Conservation (phyloP, 768 basidiomycete species). For the Pleurotus pulmonarius region DNA sequence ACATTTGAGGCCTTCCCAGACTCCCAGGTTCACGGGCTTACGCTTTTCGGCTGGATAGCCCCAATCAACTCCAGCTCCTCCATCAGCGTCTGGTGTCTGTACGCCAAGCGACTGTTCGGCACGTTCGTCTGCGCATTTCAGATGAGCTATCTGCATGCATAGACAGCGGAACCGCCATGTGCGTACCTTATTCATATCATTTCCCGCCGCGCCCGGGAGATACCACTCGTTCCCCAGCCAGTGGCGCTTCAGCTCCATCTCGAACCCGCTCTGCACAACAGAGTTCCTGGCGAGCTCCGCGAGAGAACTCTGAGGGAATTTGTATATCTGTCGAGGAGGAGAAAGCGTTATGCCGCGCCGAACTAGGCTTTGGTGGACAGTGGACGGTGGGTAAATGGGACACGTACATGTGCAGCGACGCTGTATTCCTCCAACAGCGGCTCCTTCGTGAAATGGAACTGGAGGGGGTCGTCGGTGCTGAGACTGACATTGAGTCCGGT, state of each 20-base stretch:
- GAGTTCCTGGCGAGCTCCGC: slow-evolving; percentile 99
- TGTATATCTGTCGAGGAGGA: slow-evolving; percentile 73
- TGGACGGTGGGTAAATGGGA: neutral
- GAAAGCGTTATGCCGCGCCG: neutral
- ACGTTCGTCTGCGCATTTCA: slow-evolving; percentile 79
- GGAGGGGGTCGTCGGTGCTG: slow-evolving; percentile 93
- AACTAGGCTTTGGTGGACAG: too few relatives aligned
- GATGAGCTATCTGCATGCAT: slow-evolving; percentile 4
- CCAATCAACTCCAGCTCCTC: slow-evolving; percentile 79
- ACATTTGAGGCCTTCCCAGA: too few relatives aligned
- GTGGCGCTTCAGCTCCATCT: slow-evolving; percentile 96
- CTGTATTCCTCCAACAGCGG: slow-evolving; percentile 96
- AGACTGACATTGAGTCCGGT: slow-evolving; percentile 93
- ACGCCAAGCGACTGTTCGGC: slow-evolving; percentile 86
- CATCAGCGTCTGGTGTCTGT: slow-evolving; percentile 83
- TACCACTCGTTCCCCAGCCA: slow-evolving; percentile 96
- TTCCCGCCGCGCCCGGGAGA: slow-evolving; percentile 87
- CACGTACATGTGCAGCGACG: slow-evolving; percentile 90
- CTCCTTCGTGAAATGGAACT: slow-evolving; percentile 99
- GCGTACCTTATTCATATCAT: slow-evolving; percentile 90
- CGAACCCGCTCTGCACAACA: slow-evolving; percentile 94
- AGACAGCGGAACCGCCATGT: neutral
- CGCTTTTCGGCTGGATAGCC: neutral
- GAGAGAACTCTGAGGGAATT: slow-evolving; percentile 88
- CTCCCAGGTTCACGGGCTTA: too few relatives aligned